These are phyloP conservation scores for Apophysomyces elegans DNA, from an alignment of 371 early-diverging fungal species.

Conservation along the genomic window DNA sequence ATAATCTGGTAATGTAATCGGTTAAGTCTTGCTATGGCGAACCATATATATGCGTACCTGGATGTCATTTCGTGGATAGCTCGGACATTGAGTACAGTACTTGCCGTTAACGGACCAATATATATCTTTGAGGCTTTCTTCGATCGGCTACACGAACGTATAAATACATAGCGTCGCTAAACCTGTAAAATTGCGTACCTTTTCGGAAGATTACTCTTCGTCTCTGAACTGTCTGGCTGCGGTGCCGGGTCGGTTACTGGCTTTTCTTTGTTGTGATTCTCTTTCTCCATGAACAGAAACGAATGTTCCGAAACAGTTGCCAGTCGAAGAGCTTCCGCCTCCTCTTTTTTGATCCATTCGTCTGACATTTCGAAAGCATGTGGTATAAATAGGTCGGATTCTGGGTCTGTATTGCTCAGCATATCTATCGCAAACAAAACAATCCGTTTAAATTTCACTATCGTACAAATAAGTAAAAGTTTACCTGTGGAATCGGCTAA, in stretches of 20 bases:
- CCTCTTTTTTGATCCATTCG: neutral
- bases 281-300: neutral
- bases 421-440: neutral
- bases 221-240: neutral
- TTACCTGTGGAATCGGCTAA: neutral
- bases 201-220: neutral
- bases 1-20: neutral
- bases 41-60: neutral
- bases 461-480: neutral
- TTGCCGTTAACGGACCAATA: neutral
- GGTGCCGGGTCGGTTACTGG: neutral
- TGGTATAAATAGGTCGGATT: neutral
- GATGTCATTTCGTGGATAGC: neutral
- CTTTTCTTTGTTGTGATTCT: neutral
- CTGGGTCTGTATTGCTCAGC: neutral
- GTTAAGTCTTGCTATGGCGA: neutral
- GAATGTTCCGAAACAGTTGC: neutral
- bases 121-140: neutral
- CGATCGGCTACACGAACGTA: neutral
- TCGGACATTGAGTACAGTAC: neutral
- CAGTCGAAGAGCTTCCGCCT: neutral
- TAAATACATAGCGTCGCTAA: neutral
- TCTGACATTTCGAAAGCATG: slow-evolving; percentile 2
- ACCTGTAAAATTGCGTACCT: neutral
- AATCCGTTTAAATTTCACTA: neutral